Percentiles rank a stretch among this genome's conserved stretches.
phyloP scores from a whole-genome alignment of 2,329 filamentous ascomycete genomes.

The Colletotrichum lindemuthianum region DNA sequence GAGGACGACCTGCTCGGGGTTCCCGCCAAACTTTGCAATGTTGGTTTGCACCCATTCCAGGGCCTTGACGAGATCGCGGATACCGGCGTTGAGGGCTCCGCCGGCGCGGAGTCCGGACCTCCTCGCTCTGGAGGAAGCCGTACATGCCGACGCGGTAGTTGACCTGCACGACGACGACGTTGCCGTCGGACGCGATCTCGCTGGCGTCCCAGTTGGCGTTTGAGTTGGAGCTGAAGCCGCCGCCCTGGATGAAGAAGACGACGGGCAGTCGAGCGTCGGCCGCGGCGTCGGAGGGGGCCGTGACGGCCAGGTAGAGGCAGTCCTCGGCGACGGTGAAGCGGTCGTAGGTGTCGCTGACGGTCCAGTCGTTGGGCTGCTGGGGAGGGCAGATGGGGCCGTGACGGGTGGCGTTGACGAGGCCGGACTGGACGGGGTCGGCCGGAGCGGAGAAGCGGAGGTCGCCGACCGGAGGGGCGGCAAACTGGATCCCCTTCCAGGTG shows the following conservation, averaged over 20 bases:
- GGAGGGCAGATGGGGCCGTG: constrained; percentile 43
- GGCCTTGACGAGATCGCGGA: constrained; percentile 56
- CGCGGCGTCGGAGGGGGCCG: constrained; percentile 65
- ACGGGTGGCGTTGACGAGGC: constrained; percentile 61
- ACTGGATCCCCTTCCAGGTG: constrained; percentile 80
- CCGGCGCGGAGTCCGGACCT: constrained; percentile 31
- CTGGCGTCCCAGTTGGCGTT: constrained; percentile 67
- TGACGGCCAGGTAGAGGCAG: constrained; percentile 75
- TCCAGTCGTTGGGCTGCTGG: constrained; percentile 40
- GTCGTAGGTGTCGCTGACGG: constrained; percentile 19
- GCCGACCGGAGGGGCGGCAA: constrained; percentile 75
- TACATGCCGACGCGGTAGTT: constrained; percentile 82
- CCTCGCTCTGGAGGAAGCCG: constrained; percentile 68
- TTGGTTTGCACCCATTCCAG: constrained; percentile 76
- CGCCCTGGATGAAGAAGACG: constrained; percentile 68
- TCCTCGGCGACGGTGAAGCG: constrained; percentile 61
- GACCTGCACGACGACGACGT: constrained; percentile 76
- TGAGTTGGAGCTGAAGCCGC: constrained; percentile 65
- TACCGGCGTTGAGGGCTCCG: constrained; percentile 29
- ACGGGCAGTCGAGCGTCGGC: constrained; percentile 68
- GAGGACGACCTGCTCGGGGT: constrained; percentile 74
- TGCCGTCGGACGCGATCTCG: constrained; percentile 66
- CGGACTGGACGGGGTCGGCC: constrained; percentile 57
- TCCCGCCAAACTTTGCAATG: constrained; percentile 74
- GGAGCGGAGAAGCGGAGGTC: constrained; percentile 74